phyloP scores from a whole-genome alignment of 2,329 filamentous ascomycete genomes.

The Raffaelea arxii region DNA sequence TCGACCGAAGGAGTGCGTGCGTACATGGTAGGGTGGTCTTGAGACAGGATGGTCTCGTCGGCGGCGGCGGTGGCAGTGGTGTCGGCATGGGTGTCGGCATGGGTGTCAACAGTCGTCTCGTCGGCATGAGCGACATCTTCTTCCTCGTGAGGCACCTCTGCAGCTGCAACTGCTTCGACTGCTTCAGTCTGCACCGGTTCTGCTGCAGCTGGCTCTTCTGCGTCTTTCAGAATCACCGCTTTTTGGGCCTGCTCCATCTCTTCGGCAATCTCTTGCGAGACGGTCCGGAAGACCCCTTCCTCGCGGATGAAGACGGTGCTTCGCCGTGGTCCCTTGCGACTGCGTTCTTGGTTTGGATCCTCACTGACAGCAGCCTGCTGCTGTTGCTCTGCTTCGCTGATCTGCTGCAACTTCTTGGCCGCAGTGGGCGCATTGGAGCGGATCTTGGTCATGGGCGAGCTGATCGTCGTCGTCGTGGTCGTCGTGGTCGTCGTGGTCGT shows the following conservation, averaged over 20 bases:
- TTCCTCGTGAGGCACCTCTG: slow-evolving; percentile 6
- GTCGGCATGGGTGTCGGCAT: slow-evolving; percentile 4
- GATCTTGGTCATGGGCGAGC: slow-evolving; percentile 11
- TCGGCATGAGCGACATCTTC: slow-evolving; percentile 18
- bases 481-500: slow-evolving; percentile 16
- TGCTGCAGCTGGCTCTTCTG: slow-evolving; percentile 7
- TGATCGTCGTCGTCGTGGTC: neutral
- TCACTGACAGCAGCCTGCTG: neutral
- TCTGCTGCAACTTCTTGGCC: slow-evolving; percentile 26
- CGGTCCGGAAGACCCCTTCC: slow-evolving; percentile 53
- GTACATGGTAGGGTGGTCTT: slow-evolving; percentile 28
- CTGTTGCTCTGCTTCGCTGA: slow-evolving; percentile 7
- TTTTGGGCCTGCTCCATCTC: slow-evolving; percentile 26
- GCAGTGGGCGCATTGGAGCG: slow-evolving; percentile 19
- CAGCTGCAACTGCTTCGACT: slow-evolving; percentile 8
- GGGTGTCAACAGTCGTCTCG: slow-evolving; percentile 21
- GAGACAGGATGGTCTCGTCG: neutral
- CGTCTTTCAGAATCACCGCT: slow-evolving; percentile 13
- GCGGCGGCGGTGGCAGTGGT: neutral
- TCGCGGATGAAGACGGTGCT: slow-evolving; percentile 51
- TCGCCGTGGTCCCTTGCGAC: slow-evolving; percentile 24
- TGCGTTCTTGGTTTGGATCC: neutral
- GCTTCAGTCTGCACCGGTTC: slow-evolving; percentile 15
- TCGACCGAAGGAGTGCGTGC: slow-evolving; percentile 53
- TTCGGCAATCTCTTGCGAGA: slow-evolving; percentile 44